Evolutionary conservation across 1,284 basidiomycete genomes (phyloP).

Genomic region (Apiotrichum laibachii): DNA sequence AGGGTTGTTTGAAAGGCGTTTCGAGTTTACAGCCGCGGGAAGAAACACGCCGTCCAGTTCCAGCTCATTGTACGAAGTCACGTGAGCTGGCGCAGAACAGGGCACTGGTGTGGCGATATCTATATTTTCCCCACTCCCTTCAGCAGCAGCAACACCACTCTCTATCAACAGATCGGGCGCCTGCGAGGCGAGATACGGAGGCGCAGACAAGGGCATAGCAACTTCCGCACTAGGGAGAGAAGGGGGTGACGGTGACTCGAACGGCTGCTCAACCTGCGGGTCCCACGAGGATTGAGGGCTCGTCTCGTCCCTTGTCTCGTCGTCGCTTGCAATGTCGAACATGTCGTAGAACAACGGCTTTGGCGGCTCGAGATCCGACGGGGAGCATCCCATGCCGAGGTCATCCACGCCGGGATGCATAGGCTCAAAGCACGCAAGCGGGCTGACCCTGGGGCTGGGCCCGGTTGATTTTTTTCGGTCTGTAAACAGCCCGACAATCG

Average conservation of each 20-base stretch:
- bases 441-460: not conserved
- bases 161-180: not conserved
- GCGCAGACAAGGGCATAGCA: not conserved
- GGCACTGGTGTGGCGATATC: not conserved
- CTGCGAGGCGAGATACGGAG: not conserved
- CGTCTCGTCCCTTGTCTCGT: not conserved
- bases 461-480: not conserved
- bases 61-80: not conserved
- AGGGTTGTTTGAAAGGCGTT: not conserved
- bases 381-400: not conserved
- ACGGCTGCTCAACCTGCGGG: not conserved
- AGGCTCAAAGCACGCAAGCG: not conserved
- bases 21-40: not conserved
- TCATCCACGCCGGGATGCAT: not conserved
- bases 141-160: not conserved
- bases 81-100: not conserved
- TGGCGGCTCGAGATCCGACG: constrained; percentile 1
- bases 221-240: not conserved
- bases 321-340: constrained; percentile 11
- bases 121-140: no score
- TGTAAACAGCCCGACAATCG: constrained; percentile 4
- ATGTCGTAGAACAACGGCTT: constrained; percentile 20
- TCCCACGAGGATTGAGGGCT: no score
- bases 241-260: no score
- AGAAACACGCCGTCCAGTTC: not conserved